These are phyloP conservation scores for Plenodomus tracheiphilus DNA, from an alignment of 2,329 filamentous ascomycete species.

Conservation along the genomic window DNA sequence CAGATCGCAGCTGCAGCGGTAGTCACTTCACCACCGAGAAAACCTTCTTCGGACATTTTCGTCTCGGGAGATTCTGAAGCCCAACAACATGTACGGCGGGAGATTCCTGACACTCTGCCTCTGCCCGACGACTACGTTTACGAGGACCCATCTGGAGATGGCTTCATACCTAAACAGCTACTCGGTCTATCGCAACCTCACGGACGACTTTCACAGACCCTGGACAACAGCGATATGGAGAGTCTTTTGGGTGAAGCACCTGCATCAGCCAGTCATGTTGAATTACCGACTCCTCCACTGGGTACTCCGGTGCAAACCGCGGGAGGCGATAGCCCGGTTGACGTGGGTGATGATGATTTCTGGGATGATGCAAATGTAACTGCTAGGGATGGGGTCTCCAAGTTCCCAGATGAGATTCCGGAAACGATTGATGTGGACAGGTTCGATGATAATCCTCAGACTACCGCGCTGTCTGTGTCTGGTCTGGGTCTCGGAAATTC, in stretches of 20 bases:
- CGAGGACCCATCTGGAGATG: background rate
- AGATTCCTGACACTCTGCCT: background rate
- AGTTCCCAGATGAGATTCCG: background rate
- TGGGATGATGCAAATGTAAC: background rate
- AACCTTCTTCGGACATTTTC: too few relatives aligned
- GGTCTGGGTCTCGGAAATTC: background rate
- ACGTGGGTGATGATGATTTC: background rate
- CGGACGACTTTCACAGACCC: background rate
- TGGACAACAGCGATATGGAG: background rate
- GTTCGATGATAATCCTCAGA: background rate
- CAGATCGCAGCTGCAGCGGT: background rate
- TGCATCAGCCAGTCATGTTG: background rate
- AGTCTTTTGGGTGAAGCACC: background rate
- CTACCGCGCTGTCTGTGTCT: too few relatives aligned
- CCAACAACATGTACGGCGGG: too few relatives aligned
- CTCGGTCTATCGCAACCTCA: background rate
- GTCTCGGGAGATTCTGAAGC: too few relatives aligned
- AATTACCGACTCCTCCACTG: background rate
- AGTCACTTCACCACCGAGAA: too few relatives aligned
- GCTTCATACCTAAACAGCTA: background rate
- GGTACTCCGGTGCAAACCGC: background rate
- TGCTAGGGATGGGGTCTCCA: background rate
- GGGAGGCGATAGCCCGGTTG: background rate
- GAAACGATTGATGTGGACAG: background rate
- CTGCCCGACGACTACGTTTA: background rate